phyloP scores from a whole-genome alignment of 2,329 filamentous ascomycete genomes.

The Scleromitrula shiraiana region DNA sequence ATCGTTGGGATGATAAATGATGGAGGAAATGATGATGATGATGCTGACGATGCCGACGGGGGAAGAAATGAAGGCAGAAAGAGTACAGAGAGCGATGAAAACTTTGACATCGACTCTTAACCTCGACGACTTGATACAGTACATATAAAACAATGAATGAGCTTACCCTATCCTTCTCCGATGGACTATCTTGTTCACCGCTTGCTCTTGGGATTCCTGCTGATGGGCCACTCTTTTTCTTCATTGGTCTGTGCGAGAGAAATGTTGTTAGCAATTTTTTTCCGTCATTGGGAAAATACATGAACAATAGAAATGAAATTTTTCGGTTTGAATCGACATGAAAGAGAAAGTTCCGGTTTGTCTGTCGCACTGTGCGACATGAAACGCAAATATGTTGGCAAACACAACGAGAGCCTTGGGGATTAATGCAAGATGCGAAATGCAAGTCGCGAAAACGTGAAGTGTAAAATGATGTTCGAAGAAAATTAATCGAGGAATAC shows the following conservation, averaged over 20 bases:
- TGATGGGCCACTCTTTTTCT: constrained; percentile 54
- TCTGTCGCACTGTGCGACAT: constrained; percentile 23
- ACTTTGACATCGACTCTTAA: too few relatives aligned
- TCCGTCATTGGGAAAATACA: constrained; percentile 1
- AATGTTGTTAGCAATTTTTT: constrained; percentile 19
- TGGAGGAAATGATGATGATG: background rate
- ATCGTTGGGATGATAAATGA: background rate
- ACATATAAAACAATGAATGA: background rate
- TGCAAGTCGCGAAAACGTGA: too few relatives aligned
- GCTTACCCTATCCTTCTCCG: constrained; percentile 37
- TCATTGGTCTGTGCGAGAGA: constrained; percentile 52
- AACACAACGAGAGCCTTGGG: constrained; percentile 2
- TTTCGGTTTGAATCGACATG: background rate
- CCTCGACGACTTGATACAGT: background rate
- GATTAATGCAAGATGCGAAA: constrained; percentile 5
- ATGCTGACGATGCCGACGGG: background rate
- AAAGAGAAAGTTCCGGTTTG: constrained; percentile 7
- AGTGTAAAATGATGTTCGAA: background rate
- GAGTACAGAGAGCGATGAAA: background rate
- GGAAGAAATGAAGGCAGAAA: background rate
- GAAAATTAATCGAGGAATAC: background rate
- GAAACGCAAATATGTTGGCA: constrained; percentile 8
- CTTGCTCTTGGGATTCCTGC: constrained; percentile 59
- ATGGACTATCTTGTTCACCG: constrained; percentile 56
- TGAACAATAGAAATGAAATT: constrained; percentile 1